These are phyloP conservation scores for Isoetes engelmannii DNA, from an alignment of 83 land plant genomes.

Conservation along the genomic window DNA sequence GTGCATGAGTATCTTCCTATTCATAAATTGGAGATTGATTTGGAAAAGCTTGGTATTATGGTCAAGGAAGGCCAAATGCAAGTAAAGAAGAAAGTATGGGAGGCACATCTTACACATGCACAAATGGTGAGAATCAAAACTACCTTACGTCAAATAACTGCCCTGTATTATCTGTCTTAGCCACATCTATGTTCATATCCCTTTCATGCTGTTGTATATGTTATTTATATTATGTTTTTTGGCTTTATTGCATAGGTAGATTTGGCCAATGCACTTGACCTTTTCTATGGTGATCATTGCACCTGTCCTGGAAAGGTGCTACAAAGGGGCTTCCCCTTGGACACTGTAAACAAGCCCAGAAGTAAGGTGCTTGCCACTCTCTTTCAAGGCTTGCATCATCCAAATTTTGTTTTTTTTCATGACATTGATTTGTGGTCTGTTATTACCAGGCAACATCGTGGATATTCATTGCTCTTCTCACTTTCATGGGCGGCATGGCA, in stretches of 20 bases:
- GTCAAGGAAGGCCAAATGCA: constrained; percentile 10
- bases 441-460: too few species aligned
- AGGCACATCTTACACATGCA: constrained; percentile 13
- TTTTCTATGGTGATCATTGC: constrained; percentile 20
- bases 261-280: constrained; percentile 20
- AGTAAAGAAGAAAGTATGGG: neutral
- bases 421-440: too few species aligned
- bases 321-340: constrained; percentile 2
- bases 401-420: too few species aligned
- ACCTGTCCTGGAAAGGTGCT: constrained; percentile 19
- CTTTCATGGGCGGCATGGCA: too few species aligned
- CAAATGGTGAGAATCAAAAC: constrained; percentile 13
- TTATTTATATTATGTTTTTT: neutral
- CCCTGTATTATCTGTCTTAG: neutral
- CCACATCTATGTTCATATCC: neutral
- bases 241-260: constrained; percentile 10
- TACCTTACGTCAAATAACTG: neutral
- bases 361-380: constrained; percentile 2
- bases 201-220: neutral
- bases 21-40: constrained; percentile 7
- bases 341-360: constrained; percentile 6
- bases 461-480: too few species aligned
- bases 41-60: neutral
- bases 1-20: constrained; percentile 20
- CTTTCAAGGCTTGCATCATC: neutral